Evolutionary conservation across 2,329 filamentous ascomycete genomes (phyloP).

Genomic region (Fusarium scirpi): DNA sequence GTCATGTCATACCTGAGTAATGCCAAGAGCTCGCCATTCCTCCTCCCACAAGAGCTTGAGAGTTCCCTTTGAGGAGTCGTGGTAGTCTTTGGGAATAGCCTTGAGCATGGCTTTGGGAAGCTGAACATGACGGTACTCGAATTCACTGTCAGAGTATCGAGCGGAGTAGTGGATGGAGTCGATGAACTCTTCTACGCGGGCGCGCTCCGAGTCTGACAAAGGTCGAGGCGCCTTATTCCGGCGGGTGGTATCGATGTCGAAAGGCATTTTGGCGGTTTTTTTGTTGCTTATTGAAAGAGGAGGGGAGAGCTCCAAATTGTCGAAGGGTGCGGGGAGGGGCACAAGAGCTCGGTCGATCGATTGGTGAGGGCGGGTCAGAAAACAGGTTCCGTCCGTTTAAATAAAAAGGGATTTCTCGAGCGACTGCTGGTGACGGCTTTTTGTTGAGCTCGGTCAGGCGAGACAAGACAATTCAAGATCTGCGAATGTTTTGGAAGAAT

Average conservation of each 20-base stretch:
- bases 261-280: constrained; percentile 41
- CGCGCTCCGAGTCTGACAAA: constrained; percentile 83
- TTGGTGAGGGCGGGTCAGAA: constrained; percentile 34
- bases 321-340: constrained; percentile 38
- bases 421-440: background rate
- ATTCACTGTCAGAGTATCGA: constrained; percentile 93
- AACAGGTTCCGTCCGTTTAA: constrained; percentile 20
- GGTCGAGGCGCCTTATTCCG: constrained; percentile 88
- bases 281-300: constrained; percentile 1
- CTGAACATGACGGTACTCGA: constrained; percentile 97
- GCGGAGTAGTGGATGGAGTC: constrained; percentile 96
- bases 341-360: constrained; percentile 38
- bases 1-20: constrained; percentile 81
- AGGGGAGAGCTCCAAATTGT: constrained; percentile 27
- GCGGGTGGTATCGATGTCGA: constrained; percentile 80
- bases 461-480: background rate
- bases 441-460: constrained; percentile 5
- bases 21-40: constrained; percentile 96
- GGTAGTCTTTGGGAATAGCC: constrained; percentile 93
- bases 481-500: constrained; percentile 25
- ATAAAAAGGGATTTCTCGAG: constrained; percentile 8
- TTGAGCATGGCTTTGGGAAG: constrained; percentile 99
- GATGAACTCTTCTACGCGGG: constrained; percentile 88
- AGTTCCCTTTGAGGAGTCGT: constrained; percentile 88
- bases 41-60: constrained; percentile 98